Evolutionary conservation across 2,329 filamentous ascomycete genomes (phyloP), one percentile per base, ranked within the genome.

Genomic region (Pleomassaria siparia): DNA sequence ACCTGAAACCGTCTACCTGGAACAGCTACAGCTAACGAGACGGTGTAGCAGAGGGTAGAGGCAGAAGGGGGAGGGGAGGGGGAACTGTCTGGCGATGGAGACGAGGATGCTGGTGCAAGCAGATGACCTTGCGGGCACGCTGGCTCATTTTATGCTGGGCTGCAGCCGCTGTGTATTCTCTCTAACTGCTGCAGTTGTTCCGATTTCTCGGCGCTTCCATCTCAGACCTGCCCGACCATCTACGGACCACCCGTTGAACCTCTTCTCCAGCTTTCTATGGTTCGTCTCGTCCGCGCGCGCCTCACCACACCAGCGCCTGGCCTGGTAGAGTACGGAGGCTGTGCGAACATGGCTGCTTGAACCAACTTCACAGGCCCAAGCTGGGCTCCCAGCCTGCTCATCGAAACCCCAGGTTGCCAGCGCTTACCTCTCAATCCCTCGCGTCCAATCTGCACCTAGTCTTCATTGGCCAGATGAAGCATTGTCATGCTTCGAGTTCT

Each of bases 131-230:
- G 59, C 58, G 59, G 58, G 60, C 58, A 54, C 40, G 43, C 41
- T 51, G 54, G 47, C 42, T 43, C 58, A 62, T 56, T 67, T 66
- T 69, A 68, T 70, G 59, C 20, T 61, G 58, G 60, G 50, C 52
- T 57, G 58, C 63, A 71, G 54, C 64, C 66, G 66, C 66, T 67
- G 63, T 60, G 46, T 54, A 55, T 59, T 55, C 48, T 58, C 48
- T 59, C 53, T 55, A 49, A 53, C 49, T 60, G 60, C 58, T 43
- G 52, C 29, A 13, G 29, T n/a, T n/a, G 6, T n/a, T 13, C 5
- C 29, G 47, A 52, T 49, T 59, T 60, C 60, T 67, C 67, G 67
- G 67, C 67, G 67, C 66, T 69, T 69, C 62, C 65, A 58, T 56
- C 55, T 53, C 55, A 62, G 51, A 55, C 55, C 41, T 56, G 51